Base-by-base conservation (phyloP, 1,139 yeast genomes). In the Pichia terricola region DNA sequence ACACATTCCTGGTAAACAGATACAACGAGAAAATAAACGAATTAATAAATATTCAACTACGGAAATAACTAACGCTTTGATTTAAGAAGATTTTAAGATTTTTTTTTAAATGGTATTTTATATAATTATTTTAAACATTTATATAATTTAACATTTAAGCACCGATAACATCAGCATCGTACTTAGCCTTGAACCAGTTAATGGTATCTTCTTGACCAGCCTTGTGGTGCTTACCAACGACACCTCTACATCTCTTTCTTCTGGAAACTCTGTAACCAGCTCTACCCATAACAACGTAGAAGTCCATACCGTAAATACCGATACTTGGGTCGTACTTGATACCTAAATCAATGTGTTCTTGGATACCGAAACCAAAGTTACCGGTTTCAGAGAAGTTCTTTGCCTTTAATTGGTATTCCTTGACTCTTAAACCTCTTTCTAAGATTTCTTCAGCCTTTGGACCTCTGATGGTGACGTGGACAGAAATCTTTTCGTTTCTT, bases 251-350 rank as follows among this genome's bases (percentile, higher is more conserved):
- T 80, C 95, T 86, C 95, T 91, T 91, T 83, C 98, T 91, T 81
- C 96, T 91, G 68, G 97, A 80, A 61, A 91, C 85, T 79, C 98
- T 88, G 79, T 80, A 84, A 78, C 99, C 99, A 68, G 96, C 94
- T 79, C 99, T 89, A 72, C 96, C 96, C 79, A 91, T 78, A 69
- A 89, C 96, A 69, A 91, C 91, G 91, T 88, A 94, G 84, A 91
- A 91, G 77, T 91, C 98, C 99, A 91, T 91, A 81, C 99, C 98
- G 91, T 91, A 94, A 72, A 91, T 91, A 73, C 98, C 98, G 68
- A 91, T 94, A 70, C 86, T 80, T 73, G 99, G 99, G 75, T 94
- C 98, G 79, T 91, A 91, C 81, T 94, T 94, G 85, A 91, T 91
- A 81, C 98, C 98, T 73, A 91, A 83, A 74, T 91, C 99, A 67